Percentiles rank a stretch among this genome's conserved stretches.
phyloP scores from a whole-genome alignment of 176 grass and related monocot genomes.

The Cocos nucifera region DNA sequence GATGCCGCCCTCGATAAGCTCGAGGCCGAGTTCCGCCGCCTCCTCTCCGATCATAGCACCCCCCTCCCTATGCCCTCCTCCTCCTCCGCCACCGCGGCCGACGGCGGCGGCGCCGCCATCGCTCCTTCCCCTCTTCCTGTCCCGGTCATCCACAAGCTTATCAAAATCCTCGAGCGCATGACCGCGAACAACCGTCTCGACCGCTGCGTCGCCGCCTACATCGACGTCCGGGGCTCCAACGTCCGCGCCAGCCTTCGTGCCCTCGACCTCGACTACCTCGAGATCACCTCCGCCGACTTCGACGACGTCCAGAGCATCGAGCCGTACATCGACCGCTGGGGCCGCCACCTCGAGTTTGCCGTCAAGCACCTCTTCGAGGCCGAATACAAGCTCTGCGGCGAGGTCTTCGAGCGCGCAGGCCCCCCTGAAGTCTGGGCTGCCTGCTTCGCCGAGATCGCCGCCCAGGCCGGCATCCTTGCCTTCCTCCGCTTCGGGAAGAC shows the following conservation, averaged over 20 bases:
- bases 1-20: constrained; percentile 57
- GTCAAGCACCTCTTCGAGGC: constrained; percentile 50
- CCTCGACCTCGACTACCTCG: constrained; percentile 53
- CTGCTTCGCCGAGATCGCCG: constrained; percentile 51
- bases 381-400: constrained; percentile 42
- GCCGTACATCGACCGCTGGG: constrained; percentile 38
- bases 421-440: constrained; percentile 22
- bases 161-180: constrained; percentile 15
- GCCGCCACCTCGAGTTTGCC: constrained; percentile 49
- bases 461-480: constrained; percentile 38
- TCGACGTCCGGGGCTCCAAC: constrained; percentile 32
- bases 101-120: not conserved
- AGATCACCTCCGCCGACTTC: constrained; percentile 1
- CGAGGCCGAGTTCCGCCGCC: constrained; percentile 51
- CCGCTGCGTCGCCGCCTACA: constrained; percentile 21
- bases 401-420: constrained; percentile 35
- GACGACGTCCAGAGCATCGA: constrained; percentile 35
- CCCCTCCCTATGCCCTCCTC: constrained; percentile 39
- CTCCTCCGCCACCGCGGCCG: not conserved
- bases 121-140: constrained; percentile 4
- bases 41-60: constrained; percentile 43
- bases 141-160: not conserved
- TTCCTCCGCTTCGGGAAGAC: constrained; percentile 59
- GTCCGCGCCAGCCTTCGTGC: constrained; percentile 39
- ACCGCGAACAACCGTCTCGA: constrained; percentile 32